These are phyloP conservation scores for Apiospora koreana DNA, from an alignment of 2,329 filamentous ascomycete species.

Conservation along the genomic window DNA sequence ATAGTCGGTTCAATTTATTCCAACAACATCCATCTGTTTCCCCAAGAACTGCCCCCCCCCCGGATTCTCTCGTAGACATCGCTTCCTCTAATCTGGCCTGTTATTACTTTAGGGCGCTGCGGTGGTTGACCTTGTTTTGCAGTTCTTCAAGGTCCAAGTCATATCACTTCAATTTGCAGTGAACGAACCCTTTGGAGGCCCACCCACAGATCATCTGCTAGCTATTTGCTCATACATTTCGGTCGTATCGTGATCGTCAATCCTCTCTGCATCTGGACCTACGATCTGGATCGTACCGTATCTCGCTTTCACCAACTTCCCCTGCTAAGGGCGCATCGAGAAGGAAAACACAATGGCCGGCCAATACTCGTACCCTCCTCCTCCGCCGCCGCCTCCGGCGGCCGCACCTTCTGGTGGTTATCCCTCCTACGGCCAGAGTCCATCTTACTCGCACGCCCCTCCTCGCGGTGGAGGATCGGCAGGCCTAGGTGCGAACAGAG, in stretches of 20 bases:
- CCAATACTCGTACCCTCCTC: conserved; percentile 31
- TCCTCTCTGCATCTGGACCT: neutral
- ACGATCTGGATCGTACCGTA: neutral
- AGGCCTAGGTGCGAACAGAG: conserved; percentile 18
- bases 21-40: neutral
- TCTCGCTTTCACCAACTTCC: neutral
- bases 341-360: conserved; percentile 22
- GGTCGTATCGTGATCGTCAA: neutral
- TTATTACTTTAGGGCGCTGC: neutral
- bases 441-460: conserved; percentile 43
- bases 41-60: neutral
- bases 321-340: neutral
- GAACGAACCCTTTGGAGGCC: neutral
- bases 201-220: neutral
- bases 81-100: neutral
- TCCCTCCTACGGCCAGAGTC: conserved; percentile 35
- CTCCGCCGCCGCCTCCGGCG: conserved; percentile 32
- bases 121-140: neutral
- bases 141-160: neutral
- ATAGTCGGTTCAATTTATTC: neutral
- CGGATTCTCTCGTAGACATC: neutral
- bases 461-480: conserved; percentile 15
- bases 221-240: neutral
- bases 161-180: neutral
- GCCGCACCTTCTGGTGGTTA: conserved; percentile 25